These are phyloP conservation scores for Penicillium bovifimosum DNA, from an alignment of 495 filamentous ascomycete genomes.

Conservation along the genomic window DNA sequence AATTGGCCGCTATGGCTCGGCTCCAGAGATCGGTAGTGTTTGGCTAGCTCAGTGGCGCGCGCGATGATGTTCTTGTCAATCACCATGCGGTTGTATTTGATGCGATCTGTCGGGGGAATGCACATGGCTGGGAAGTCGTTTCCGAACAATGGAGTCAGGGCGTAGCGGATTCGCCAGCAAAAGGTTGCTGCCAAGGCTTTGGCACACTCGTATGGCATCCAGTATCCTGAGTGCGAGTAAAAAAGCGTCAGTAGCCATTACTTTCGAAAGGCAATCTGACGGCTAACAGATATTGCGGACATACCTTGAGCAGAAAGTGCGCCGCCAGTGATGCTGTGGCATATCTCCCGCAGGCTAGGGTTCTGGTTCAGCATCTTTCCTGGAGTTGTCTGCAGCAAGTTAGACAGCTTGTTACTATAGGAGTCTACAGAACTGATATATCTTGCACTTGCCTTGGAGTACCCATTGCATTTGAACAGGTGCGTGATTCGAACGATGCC, in stretches of 20 bases:
- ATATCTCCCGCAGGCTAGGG: slow-evolving; percentile 75
- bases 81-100: slow-evolving; percentile 58
- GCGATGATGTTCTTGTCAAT: slow-evolving; percentile 59
- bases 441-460: slow-evolving; percentile 64
- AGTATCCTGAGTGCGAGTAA: slow-evolving; percentile 63
- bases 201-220: slow-evolving; percentile 88
- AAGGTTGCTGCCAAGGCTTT: slow-evolving; percentile 81
- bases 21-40: slow-evolving; percentile 38
- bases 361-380: slow-evolving; percentile 76
- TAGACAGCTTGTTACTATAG: slow-evolving; percentile 3
- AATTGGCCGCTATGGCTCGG: slow-evolving; percentile 12
- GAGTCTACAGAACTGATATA: not conserved
- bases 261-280: not conserved
- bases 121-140: slow-evolving; percentile 69
- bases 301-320: slow-evolving; percentile 84
- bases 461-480: slow-evolving; percentile 85
- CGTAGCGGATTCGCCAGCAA: slow-evolving; percentile 77
- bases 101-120: slow-evolving; percentile 50
- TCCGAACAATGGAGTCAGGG: slow-evolving; percentile 85
- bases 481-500: slow-evolving; percentile 93
- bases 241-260: slow-evolving; percentile 8
- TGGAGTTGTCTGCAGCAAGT: slow-evolving; percentile 62
- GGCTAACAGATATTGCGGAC: not conserved
- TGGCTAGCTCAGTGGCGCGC: slow-evolving; percentile 48
- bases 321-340: slow-evolving; percentile 92